Conservation (phyloP, 352 stramenopile genomes). For the Phytophthora uliginosa region DNA sequence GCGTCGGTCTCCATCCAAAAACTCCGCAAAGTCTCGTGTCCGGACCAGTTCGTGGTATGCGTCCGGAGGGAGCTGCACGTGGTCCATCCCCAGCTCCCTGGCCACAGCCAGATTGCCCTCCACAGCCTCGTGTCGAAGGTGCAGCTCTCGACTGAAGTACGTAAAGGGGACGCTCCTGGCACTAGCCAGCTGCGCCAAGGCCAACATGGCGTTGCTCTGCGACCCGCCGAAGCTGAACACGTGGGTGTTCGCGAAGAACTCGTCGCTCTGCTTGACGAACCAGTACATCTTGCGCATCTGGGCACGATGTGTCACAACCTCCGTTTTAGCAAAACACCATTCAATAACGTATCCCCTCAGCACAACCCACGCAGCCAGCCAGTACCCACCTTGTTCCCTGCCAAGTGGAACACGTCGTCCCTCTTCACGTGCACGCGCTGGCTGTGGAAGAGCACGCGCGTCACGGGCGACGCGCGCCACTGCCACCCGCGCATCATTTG, state of each 20-base stretch:
- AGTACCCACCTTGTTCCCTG: conserved; percentile 79
- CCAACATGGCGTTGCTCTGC: conserved; percentile 91
- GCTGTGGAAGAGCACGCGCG: conserved; percentile 70
- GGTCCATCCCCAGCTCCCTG: conserved; percentile 68
- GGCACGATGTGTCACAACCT: conserved; percentile 2
- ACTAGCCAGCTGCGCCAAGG: conserved; percentile 83
- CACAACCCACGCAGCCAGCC: not conserved
- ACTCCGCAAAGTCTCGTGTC: conserved; percentile 49
- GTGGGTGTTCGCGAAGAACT: conserved; percentile 66
- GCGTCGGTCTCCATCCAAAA: conserved; percentile 19
- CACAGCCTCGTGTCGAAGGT: conserved; percentile 8
- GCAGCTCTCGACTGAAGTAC: conserved; percentile 79
- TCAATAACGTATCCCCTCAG: not conserved
- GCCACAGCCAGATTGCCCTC: conserved; percentile 62
- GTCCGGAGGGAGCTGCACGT: conserved; percentile 56
- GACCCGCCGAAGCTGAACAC: conserved; percentile 83
- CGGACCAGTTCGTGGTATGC: conserved; percentile 58
- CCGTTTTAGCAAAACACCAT: not conserved
- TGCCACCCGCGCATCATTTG: conserved; percentile 19
- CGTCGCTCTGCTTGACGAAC: conserved; percentile 71
- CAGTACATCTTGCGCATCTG: conserved; percentile 91
- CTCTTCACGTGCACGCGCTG: conserved; percentile 86
- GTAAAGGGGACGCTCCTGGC: conserved; percentile 80
- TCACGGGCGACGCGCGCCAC: conserved; percentile 60
- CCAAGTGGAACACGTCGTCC: conserved; percentile 84